These are phyloP conservation scores for Carex parvula DNA, from an alignment of 176 grass and related monocot genomes.

Conservation along the genomic window DNA sequence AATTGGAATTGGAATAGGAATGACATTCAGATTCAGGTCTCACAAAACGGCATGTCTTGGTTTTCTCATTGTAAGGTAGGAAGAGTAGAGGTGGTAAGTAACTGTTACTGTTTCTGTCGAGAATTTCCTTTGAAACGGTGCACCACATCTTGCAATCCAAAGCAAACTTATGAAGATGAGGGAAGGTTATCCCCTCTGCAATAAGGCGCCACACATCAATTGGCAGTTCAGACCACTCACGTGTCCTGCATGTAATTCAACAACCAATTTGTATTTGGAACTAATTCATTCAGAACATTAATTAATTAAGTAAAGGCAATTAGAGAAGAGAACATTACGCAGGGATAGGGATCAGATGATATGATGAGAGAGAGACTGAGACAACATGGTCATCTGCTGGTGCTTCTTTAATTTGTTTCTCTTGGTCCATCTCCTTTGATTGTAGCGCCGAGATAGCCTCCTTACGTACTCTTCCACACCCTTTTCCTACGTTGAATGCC, in stretches of 20 bases:
- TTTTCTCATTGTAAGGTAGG: constrained; percentile 10
- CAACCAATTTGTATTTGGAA: too few relatives aligned
- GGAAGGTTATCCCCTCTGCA: neutral
- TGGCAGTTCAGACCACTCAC: constrained; percentile 7
- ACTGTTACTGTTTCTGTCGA: neutral
- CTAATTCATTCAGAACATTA: too few relatives aligned
- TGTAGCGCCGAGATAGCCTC: too few relatives aligned
- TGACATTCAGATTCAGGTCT: neutral
- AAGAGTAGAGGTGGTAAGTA: neutral
- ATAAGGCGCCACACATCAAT: neutral
- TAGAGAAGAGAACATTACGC: too few relatives aligned
- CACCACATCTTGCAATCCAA: neutral
- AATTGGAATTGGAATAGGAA: too few relatives aligned
- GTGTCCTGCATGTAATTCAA: neutral
- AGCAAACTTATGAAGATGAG: neutral
- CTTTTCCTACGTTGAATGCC: too few relatives aligned
- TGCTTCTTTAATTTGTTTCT: too few relatives aligned
- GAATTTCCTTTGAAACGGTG: neutral
- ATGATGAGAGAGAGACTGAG: neutral
- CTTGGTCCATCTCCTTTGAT: too few relatives aligned
- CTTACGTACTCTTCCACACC: too few relatives aligned
- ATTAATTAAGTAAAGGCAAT: too few relatives aligned
- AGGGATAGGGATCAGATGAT: too few relatives aligned
- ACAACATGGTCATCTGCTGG: too few relatives aligned
- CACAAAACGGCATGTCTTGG: neutral